Evolutionary conservation across 805 yeast species (phyloP), one percentile per base, ranked within the genome.

Genomic region (Ogataea trehalophila): DNA sequence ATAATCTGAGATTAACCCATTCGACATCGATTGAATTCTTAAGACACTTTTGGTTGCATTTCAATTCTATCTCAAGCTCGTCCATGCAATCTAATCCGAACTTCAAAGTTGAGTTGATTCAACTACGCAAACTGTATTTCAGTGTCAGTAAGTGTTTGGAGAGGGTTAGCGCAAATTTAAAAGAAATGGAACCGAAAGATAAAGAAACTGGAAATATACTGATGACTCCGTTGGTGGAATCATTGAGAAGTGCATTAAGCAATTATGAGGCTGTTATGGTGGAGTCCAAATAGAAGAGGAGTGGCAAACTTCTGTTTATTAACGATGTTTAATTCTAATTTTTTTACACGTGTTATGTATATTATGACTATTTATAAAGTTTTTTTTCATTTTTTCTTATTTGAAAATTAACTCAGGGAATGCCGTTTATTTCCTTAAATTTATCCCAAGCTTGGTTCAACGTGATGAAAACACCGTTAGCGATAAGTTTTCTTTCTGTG

Each of bases 391-490:
- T 17, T 8, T 7, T 7, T 16, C 23, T 18, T 3, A 1, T 6
- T 41, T 45, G 20, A 4, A 20, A 20, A 3, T 20, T 20, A 20
- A 3, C 3, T 20, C 20, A 55, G 16, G 42, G 42, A 17, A 55
- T 53, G 22, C 53, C 71, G 60, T 86, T 85, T 47, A 77, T 77
- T 37, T 63, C 68, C 58, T 84, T 86, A 64, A 89, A 90, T 18
- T 65, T 68, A 55, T 88, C 97, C 98, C 99, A 94, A 2, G 97
- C 90, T 55, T 81, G 77, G 65, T 90, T 92, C 51, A 94, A 70
- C 0, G 82, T 74, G 37, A 90, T 85, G 61, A 94, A 94, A 0
- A 92, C 92, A 22, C 81, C 81, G 57, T 91, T 92, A 15, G 97
- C 94, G 41, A 92, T 74, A 83, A 92, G 77, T 61, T 85, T 83